Percentiles rank a stretch among this genome's conserved stretches.
Evolutionary conservation across 352 stramenopile species (phyloP).

Genomic region (Phytophthora meadii): DNA sequence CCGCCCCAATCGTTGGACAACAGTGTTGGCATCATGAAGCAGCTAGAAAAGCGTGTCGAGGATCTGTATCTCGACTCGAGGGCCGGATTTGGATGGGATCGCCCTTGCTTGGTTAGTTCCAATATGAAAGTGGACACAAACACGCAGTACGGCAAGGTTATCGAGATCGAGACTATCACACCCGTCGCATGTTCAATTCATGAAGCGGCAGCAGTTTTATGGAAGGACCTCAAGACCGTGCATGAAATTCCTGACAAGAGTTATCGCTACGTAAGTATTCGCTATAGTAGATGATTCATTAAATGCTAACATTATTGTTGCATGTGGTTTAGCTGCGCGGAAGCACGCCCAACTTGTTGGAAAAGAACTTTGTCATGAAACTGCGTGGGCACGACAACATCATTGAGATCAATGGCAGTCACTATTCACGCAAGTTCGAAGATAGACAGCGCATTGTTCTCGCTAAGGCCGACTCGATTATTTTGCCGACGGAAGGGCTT

Average conservation of each 20-base stretch:
- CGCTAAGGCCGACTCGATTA: constrained; percentile 21
- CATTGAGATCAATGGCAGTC: constrained; percentile 18
- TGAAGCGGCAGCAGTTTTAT: constrained; percentile 20
- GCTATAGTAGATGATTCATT: not conserved
- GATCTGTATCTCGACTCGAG: constrained; percentile 15
- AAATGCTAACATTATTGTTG: not conserved
- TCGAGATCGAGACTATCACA: constrained; percentile 31
- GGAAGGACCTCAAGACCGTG: constrained; percentile 24
- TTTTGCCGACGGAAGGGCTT: constrained; percentile 24
- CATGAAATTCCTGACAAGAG: constrained; percentile 29
- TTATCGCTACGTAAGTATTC: constrained; percentile 28
- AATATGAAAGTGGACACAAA: constrained; percentile 25
- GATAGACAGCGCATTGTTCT: constrained; percentile 21
- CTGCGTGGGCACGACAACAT: constrained; percentile 18
- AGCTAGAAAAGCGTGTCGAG: constrained; percentile 20
- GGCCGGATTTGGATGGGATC: constrained; percentile 10
- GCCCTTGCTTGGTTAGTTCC: constrained; percentile 16
- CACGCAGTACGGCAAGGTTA: constrained; percentile 27
- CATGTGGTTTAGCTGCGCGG: constrained; percentile 17
- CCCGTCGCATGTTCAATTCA: constrained; percentile 21
- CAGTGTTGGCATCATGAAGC: constrained; percentile 8
- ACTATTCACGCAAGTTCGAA: constrained; percentile 32
- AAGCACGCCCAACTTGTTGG: constrained; percentile 22
- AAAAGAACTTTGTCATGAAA: constrained; percentile 35
- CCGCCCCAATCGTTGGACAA: constrained; percentile 1